Evolutionary conservation across 768 basidiomycete genomes (phyloP).

Genomic region (Phylloporus rhodoxanthus): DNA sequence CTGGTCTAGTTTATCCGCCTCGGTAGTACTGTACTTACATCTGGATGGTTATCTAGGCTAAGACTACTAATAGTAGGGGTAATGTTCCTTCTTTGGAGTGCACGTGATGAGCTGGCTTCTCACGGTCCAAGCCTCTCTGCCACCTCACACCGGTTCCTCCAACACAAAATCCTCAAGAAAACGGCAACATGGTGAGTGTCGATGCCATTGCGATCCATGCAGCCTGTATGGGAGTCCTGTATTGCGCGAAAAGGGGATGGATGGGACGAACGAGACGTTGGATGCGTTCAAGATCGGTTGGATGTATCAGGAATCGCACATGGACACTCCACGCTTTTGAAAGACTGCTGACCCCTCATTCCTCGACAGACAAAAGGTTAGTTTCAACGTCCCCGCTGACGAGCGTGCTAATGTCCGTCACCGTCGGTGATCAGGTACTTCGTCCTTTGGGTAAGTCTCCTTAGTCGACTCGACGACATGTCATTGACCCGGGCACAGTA

Average conservation of each 20-base stretch:
- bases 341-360: background rate
- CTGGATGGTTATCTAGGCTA: too few species aligned
- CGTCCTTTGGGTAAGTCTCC: slow-evolving; percentile 82
- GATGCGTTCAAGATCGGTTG: slow-evolving; percentile 15
- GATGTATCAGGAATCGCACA: slow-evolving; percentile 21
- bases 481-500: slow-evolving; percentile 45
- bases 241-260: slow-evolving; percentile 14
- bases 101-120: slow-evolving; percentile 14
- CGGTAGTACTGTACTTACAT: slow-evolving; percentile 1
- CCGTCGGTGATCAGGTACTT: slow-evolving; percentile 67
- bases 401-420: background rate
- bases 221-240: slow-evolving; percentile 2
- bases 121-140: slow-evolving; percentile 19
- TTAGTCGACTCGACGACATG: background rate
- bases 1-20: slow-evolving; percentile 9
- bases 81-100: background rate
- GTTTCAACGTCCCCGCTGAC: slow-evolving; percentile 23
- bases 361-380: slow-evolving; percentile 76
- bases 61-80: too few species aligned
- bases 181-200: slow-evolving; percentile 44
- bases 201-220: slow-evolving; percentile 9
- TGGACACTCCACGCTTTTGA: background rate
- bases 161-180: slow-evolving; percentile 30
- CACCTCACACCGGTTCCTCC: slow-evolving; percentile 7
- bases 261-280: slow-evolving; percentile 15